These are phyloP conservation scores for Acacia crassicarpa DNA, from an alignment of 306 rosid species.

Conservation along the genomic window DNA sequence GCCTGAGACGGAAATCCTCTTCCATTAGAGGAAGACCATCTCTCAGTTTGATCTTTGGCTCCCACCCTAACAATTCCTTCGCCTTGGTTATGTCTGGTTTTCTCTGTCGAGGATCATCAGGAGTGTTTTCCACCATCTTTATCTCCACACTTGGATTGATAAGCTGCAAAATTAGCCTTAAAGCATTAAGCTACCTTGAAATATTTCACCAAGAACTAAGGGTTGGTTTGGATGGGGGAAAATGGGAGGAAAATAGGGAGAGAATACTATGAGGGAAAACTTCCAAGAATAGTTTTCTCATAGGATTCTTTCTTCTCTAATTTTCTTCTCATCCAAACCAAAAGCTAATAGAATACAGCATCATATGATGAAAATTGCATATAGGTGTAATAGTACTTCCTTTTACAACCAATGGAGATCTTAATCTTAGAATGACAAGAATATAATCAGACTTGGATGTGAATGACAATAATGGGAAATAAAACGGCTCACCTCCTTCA, in stretches of 20 bases:
- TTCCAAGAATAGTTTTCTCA: too few species aligned
- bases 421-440: background rate
- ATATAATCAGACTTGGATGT: background rate
- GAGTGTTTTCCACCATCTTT: slow-evolving; percentile 64
- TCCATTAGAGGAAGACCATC: slow-evolving; percentile 68
- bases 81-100: slow-evolving; percentile 65
- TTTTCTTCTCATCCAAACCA: background rate
- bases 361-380: background rate
- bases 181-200: background rate
- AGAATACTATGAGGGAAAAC: too few species aligned
- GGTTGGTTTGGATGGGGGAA: background rate
- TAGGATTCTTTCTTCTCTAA: background rate
- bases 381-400: background rate
- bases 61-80: slow-evolving; percentile 58
- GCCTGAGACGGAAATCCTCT: slow-evolving; percentile 60
- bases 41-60: slow-evolving; percentile 49
- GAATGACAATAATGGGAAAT: background rate
- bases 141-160: slow-evolving; percentile 57
- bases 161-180: slow-evolving; percentile 38
- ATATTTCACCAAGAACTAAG: background rate
- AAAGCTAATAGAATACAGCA: background rate
- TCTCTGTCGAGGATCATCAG: slow-evolving; percentile 63
- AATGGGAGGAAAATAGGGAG: background rate
- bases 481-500: slow-evolving; percentile 54
- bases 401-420: background rate